Percentiles rank a stretch among this genome's conserved stretches.
Evolutionary conservation across 1,139 yeast species (phyloP).

Genomic region (Suzukiozyma palmioleophila): DNA sequence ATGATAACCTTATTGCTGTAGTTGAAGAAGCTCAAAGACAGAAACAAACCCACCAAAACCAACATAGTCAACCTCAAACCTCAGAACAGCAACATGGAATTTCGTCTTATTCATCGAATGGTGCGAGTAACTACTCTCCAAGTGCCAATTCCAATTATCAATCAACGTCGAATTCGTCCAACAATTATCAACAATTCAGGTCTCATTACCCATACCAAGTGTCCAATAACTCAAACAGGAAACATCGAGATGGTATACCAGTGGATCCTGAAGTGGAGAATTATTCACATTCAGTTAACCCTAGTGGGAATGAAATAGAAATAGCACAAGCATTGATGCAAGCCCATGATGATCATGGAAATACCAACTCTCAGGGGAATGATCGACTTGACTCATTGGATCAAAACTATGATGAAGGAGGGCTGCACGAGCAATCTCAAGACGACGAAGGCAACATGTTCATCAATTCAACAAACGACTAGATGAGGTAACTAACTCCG

Average conservation of each 20-base stretch:
- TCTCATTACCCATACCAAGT: slow-evolving; percentile 2
- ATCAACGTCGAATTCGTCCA: background rate
- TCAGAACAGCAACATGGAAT: slow-evolving; percentile 6
- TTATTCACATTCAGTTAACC: slow-evolving; percentile 35
- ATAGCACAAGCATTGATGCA: slow-evolving; percentile 65
- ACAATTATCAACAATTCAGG: slow-evolving; percentile 3
- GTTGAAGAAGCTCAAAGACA: slow-evolving; percentile 58
- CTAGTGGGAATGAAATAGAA: slow-evolving; percentile 52
- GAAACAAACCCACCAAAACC: slow-evolving; percentile 12
- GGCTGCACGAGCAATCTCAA: slow-evolving; percentile 5
- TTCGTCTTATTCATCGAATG: background rate
- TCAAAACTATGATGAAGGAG: background rate
- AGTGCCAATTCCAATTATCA: background rate
- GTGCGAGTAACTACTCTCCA: background rate
- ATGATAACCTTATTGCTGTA: slow-evolving; percentile 59
- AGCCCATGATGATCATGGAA: slow-evolving; percentile 43
- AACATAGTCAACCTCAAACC: slow-evolving; percentile 3
- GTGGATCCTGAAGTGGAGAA: slow-evolving; percentile 60
- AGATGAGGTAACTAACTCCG: too few relatives aligned
- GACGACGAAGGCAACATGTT: slow-evolving; percentile 24
- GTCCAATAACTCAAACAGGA: slow-evolving; percentile 1
- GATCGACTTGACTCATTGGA: slow-evolving; percentile 1
- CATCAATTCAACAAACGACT: slow-evolving; percentile 13
- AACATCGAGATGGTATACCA: slow-evolving; percentile 27
- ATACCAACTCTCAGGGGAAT: slow-evolving; percentile 6